Evolutionary conservation across 345 rosid species (phyloP).

Genomic region (Gynandropsis gynandra): DNA sequence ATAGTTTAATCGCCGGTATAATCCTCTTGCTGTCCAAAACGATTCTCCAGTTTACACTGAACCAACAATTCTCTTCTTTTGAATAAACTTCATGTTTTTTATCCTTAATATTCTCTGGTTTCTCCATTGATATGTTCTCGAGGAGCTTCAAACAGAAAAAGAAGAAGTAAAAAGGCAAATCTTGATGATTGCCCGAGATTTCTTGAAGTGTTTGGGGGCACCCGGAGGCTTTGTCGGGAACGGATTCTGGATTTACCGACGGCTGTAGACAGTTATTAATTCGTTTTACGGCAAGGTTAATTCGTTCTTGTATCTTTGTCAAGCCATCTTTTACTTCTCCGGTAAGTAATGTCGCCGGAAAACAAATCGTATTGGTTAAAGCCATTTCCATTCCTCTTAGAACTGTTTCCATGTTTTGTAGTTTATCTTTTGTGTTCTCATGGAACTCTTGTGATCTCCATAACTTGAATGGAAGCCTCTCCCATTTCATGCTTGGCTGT

Average conservation of each 20-base stretch:
- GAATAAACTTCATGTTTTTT: slow-evolving; percentile 13
- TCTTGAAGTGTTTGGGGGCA: slow-evolving; percentile 41
- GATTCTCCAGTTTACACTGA: slow-evolving; percentile 18
- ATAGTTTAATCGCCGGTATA: slow-evolving; percentile 54
- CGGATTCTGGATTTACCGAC: slow-evolving; percentile 47
- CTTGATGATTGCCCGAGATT: slow-evolving; percentile 39
- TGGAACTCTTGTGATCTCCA: slow-evolving; percentile 33
- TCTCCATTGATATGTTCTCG: slow-evolving; percentile 29
- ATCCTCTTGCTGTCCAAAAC: slow-evolving; percentile 34
- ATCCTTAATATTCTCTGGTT: slow-evolving; percentile 19
- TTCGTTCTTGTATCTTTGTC: slow-evolving; percentile 38
- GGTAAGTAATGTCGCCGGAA: slow-evolving; percentile 30
- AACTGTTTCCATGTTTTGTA: slow-evolving; percentile 48
- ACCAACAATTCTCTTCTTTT: not conserved
- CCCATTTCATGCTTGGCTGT: slow-evolving; percentile 81
- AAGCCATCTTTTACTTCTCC: slow-evolving; percentile 37
- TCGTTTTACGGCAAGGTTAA: slow-evolving; percentile 33
- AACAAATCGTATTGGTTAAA: slow-evolving; percentile 31
- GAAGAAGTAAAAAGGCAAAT: slow-evolving; percentile 69
- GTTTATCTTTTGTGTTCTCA: slow-evolving; percentile 37
- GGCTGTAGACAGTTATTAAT: slow-evolving; percentile 32
- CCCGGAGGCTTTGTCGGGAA: slow-evolving; percentile 27
- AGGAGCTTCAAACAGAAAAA: slow-evolving; percentile 63
- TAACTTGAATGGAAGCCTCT: slow-evolving; percentile 53
- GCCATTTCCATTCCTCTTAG: slow-evolving; percentile 85